Evolutionary conservation across 1,284 basidiomycete genomes (phyloP).

Genomic region (Cryptococcus deneoformans): DNA sequence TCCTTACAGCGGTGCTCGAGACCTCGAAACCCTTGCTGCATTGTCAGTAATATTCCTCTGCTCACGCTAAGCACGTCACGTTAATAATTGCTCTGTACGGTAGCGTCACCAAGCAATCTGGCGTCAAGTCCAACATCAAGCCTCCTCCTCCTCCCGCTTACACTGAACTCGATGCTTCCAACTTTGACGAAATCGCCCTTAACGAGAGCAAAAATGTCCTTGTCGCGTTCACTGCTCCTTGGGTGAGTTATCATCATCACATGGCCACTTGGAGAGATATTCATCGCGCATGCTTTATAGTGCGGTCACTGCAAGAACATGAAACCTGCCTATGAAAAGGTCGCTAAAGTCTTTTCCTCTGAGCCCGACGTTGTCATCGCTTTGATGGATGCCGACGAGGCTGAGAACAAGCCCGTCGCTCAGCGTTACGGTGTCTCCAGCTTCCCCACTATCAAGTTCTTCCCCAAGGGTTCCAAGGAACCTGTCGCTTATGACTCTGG

Average conservation of each 20-base stretch:
- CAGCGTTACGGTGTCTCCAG: constrained; percentile 67
- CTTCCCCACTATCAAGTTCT: constrained; percentile 94
- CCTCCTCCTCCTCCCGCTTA: constrained; percentile 74
- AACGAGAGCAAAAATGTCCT: constrained; percentile 76
- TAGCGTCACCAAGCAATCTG: constrained; percentile 71
- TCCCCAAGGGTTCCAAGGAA: constrained; percentile 64
- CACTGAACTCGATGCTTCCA: constrained; percentile 64
- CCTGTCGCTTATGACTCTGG: constrained; percentile 59
- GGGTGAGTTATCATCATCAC: constrained; percentile 24
- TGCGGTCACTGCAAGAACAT: constrained; percentile 54
- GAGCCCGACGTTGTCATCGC: constrained; percentile 82
- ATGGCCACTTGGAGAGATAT: background rate
- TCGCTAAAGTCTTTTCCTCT: constrained; percentile 71
- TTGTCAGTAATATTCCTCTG: constrained; percentile 58
- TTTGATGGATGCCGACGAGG: constrained; percentile 85
- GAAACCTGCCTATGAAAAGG: constrained; percentile 83
- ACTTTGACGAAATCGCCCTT: constrained; percentile 72
- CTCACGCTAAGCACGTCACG: background rate
- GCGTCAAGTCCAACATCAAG: constrained; percentile 80
- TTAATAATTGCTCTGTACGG: background rate
- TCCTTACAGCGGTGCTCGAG: constrained; percentile 74
- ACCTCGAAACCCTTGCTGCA: constrained; percentile 69
- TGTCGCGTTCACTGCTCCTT: constrained; percentile 80
- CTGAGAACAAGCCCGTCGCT: constrained; percentile 73
- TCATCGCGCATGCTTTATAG: background rate